Conservation (phyloP, 331 rosid species). For the Saraca asoca region DNA sequence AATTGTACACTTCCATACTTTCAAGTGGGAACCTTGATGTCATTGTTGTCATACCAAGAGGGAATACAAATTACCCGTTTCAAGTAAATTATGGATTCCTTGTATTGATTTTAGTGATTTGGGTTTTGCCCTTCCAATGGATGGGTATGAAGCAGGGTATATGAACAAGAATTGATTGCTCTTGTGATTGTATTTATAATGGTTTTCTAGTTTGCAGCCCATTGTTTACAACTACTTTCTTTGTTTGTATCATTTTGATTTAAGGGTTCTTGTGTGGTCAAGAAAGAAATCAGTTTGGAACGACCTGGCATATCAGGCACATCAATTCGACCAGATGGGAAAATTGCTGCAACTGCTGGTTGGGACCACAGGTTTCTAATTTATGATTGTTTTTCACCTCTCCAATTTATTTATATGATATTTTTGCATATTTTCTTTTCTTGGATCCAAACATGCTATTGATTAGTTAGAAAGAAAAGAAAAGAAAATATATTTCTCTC, state of each 20-base stretch:
- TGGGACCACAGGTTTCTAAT: slow-evolving; percentile 91
- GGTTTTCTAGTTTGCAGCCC: slow-evolving; percentile 23
- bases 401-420: background rate
- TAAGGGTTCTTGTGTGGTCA: slow-evolving; percentile 69
- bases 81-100: slow-evolving; percentile 3
- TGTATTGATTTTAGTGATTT: too few relatives aligned
- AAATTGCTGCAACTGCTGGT: slow-evolving; percentile 89
- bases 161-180: slow-evolving; percentile 12
- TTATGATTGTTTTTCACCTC: background rate
- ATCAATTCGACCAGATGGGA: slow-evolving; percentile 77
- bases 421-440: slow-evolving; percentile 14
- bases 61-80: too few relatives aligned
- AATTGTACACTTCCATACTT: slow-evolving; percentile 16
- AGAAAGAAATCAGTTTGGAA: slow-evolving; percentile 78
- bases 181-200: slow-evolving; percentile 24
- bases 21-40: background rate
- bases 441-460: background rate
- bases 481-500: background rate
- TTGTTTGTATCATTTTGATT: slow-evolving; percentile 19
- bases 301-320: slow-evolving; percentile 81
- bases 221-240: background rate
- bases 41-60: slow-evolving; percentile 8
- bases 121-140: background rate
- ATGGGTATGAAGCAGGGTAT: slow-evolving; percentile 1
- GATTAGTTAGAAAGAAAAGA: background rate